phyloP scores from a whole-genome alignment of 2,329 filamentous ascomycete genomes.

The Berkeleyomyces rouxiae region DNA sequence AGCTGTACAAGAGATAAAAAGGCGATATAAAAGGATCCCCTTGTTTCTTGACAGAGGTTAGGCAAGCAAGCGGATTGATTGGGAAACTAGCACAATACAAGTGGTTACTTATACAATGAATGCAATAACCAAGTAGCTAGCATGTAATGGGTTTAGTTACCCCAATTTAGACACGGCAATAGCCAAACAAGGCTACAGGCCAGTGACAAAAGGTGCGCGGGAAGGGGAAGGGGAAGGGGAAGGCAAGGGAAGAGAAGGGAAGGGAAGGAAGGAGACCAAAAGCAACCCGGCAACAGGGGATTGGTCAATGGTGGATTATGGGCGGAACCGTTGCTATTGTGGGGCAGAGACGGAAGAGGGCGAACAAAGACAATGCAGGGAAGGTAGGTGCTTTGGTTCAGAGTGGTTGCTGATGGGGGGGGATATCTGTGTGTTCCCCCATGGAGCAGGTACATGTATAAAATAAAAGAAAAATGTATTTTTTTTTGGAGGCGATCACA shows the following conservation, averaged over 20 bases:
- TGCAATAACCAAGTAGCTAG: too few species aligned
- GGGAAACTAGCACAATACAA: not conserved
- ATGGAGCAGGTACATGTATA: not conserved
- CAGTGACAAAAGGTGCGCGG: not conserved
- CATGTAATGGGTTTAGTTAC: not conserved
- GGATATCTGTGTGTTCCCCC: not conserved
- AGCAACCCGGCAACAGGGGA: not conserved
- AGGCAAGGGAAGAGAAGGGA: not conserved
- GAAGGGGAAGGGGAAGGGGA: not conserved
- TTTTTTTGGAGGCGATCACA: not conserved
- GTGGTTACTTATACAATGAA: too few species aligned
- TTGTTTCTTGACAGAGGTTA: not conserved
- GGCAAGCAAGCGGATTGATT: not conserved
- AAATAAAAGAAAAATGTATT: too few species aligned
- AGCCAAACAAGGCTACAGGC: not conserved
- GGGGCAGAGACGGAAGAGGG: too few species aligned
- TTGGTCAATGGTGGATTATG: too few species aligned
- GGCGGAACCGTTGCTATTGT: too few species aligned
- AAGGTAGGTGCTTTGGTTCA: too few species aligned
- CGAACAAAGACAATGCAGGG: too few species aligned
- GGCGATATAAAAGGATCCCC: not conserved
- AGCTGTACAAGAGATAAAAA: not conserved
- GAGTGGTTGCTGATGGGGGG: too few species aligned
- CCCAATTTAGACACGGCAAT: not conserved
- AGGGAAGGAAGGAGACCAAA: not conserved